These are phyloP conservation scores for Solanum microdontum DNA, from an alignment of 257 asterid species.

Conservation along the genomic window DNA sequence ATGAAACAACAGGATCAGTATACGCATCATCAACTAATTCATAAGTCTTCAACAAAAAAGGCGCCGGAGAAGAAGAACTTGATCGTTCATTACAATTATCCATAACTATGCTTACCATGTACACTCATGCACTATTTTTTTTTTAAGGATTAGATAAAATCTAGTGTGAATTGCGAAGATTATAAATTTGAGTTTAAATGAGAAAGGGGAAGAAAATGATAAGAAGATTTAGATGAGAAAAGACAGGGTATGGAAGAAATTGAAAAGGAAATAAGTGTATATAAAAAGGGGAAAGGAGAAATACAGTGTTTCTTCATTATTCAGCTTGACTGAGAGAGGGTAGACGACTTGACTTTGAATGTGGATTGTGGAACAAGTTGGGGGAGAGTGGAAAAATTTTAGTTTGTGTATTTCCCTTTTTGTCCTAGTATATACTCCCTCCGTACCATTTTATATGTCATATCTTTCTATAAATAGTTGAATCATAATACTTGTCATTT, in stretches of 20 bases:
- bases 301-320: neutral
- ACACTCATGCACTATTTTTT: neutral
- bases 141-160: neutral
- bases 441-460: no score
- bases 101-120: conserved; percentile 22
- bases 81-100: conserved; percentile 54
- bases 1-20: conserved; percentile 60
- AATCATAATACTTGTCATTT: no score
- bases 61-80: conserved; percentile 69
- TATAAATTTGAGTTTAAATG: neutral
- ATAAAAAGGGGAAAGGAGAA: neutral
- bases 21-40: conserved; percentile 70
- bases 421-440: neutral
- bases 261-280: neutral
- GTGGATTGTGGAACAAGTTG: neutral
- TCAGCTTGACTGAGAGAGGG: conserved; percentile 4
- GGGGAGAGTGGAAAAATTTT: neutral
- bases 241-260: neutral
- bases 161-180: neutral
- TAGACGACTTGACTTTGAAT: conserved; percentile 3
- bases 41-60: conserved; percentile 78
- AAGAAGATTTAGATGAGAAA: neutral
- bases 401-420: neutral
- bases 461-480: no score
- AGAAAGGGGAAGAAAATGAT: neutral